A percentile compares a stretch with the other conserved stretches of the same genome.
These are phyloP conservation scores for Shiraia bambusicola DNA, from an alignment of 2,329 filamentous ascomycete species.

Conservation along the genomic window DNA sequence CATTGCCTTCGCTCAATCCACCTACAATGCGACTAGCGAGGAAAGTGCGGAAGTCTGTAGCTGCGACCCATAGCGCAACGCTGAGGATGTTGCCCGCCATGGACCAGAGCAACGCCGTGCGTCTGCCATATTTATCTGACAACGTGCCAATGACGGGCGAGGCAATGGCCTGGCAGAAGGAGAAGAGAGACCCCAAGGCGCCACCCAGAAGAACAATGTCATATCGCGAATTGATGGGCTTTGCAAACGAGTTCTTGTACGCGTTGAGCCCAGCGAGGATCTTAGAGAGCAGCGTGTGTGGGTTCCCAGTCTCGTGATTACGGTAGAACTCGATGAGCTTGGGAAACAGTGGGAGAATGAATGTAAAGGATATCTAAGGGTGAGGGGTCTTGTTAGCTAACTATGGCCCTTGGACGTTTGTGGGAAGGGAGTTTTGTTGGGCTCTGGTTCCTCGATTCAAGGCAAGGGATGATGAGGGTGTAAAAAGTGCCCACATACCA, in stretches of 20 bases:
- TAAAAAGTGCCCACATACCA: conserved; percentile 58
- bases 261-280: conserved; percentile 83
- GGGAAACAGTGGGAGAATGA: conserved; percentile 94
- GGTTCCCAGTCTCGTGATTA: conserved; percentile 67
- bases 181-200: conserved; percentile 90
- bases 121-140: conserved; percentile 84
- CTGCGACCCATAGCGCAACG: conserved; percentile 90
- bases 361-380: conserved; percentile 91
- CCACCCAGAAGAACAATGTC: conserved; percentile 95
- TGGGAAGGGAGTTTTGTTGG: too few relatives aligned
- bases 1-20: conserved; percentile 92
- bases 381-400: conserved; percentile 11
- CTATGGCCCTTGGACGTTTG: too few relatives aligned
- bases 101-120: conserved; percentile 82
- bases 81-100: conserved; percentile 93
- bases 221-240: conserved; percentile 92
- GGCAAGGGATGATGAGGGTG: conserved; percentile 34
- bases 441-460: too few relatives aligned
- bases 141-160: conserved; percentile 88
- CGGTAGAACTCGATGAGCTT: conserved; percentile 96
- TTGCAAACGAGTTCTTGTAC: conserved; percentile 91
- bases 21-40: conserved; percentile 90
- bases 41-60: conserved; percentile 93
- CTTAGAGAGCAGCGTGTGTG: conserved; percentile 69
- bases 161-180: conserved; percentile 85